Evolutionary conservation across 2,329 filamentous ascomycete genomes (phyloP).

Genomic region (Fusarium luffae): DNA sequence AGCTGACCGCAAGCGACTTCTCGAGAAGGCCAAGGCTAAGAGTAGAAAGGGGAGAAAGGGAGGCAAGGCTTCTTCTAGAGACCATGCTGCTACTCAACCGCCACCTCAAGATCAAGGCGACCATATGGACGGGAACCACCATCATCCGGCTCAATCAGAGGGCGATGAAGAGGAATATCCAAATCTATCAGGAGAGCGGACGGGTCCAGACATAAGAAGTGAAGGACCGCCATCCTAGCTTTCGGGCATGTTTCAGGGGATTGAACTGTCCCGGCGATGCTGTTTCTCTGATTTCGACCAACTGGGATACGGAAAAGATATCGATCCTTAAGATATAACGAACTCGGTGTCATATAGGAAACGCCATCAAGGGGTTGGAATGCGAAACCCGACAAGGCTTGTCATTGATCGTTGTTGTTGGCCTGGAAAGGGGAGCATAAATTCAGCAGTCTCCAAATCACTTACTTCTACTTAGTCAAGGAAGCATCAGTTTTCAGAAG

Average conservation of each 20-base stretch:
- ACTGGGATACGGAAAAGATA: background rate
- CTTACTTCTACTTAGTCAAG: conserved; percentile 1
- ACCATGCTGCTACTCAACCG: conserved; percentile 39
- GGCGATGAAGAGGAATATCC: conserved; percentile 49
- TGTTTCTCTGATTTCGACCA: background rate
- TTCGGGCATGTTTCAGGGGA: background rate
- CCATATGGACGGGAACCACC: conserved; percentile 43
- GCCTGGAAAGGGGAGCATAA: background rate
- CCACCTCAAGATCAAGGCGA: conserved; percentile 39
- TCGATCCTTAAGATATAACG: background rate
- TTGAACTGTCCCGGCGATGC: background rate
- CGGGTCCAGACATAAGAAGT: conserved; percentile 25
- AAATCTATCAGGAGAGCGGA: conserved; percentile 35
- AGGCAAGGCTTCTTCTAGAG: conserved; percentile 63
- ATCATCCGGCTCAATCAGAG: conserved; percentile 55
- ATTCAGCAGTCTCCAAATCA: background rate
- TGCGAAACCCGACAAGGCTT: background rate
- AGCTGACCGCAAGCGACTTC: conserved; percentile 83
- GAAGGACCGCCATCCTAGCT: conserved; percentile 26
- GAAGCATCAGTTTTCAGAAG: conserved; percentile 1
- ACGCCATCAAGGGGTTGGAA: background rate
- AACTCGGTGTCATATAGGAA: background rate
- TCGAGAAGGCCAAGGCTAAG: conserved; percentile 96
- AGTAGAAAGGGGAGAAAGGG: conserved; percentile 86
- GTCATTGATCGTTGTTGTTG: background rate